A percentile compares a stretch with the other conserved stretches of the same genome.
Conservation (phyloP, 129 eudicot species). For the Artemisia tridentata region DNA sequence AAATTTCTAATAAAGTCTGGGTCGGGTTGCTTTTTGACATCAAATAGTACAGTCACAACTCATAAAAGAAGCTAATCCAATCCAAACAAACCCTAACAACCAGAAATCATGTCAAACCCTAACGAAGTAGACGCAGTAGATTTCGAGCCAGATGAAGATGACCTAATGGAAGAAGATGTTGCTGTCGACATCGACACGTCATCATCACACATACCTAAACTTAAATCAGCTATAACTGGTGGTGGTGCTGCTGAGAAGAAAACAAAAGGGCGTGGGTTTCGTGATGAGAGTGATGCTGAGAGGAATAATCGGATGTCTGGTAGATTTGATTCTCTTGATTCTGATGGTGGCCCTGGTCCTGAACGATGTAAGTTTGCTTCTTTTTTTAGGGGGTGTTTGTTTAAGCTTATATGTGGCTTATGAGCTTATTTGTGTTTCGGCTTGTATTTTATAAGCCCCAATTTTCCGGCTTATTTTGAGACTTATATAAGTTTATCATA, state of each 20-base stretch:
- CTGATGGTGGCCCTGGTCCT: conserved; percentile 90
- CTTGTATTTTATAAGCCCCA: too few relatives aligned
- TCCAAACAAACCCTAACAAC: too few relatives aligned
- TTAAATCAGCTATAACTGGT: conserved; percentile 85
- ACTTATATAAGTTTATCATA: too few relatives aligned
- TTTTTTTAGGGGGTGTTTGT: too few relatives aligned
- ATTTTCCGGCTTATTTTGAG: too few relatives aligned
- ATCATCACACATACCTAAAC: conserved; percentile 56
- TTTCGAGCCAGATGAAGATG: conserved; percentile 95
- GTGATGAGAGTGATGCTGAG: conserved; percentile 68
- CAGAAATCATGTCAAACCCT: conserved; percentile 56
- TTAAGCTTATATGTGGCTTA: too few relatives aligned
- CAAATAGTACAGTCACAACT: too few relatives aligned
- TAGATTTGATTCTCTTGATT: conserved; percentile 77
- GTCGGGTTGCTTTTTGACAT: too few relatives aligned
- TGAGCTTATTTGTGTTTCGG: too few relatives aligned
- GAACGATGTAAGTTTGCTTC: conserved; percentile 60
- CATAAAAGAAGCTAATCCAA: too few relatives aligned
- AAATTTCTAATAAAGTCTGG: too few relatives aligned
- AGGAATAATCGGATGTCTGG: conserved; percentile 75
- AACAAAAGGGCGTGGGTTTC: conserved; percentile 94
- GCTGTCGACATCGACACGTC: conserved; percentile 49
- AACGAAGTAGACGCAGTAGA: conserved; percentile 86
- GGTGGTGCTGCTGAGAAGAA: conserved; percentile 47
- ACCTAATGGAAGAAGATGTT: conserved; percentile 93